These are phyloP conservation scores for Rhizophagus prolifer DNA, from an alignment of 192 early-diverging fungal species.

Conservation along the genomic window DNA sequence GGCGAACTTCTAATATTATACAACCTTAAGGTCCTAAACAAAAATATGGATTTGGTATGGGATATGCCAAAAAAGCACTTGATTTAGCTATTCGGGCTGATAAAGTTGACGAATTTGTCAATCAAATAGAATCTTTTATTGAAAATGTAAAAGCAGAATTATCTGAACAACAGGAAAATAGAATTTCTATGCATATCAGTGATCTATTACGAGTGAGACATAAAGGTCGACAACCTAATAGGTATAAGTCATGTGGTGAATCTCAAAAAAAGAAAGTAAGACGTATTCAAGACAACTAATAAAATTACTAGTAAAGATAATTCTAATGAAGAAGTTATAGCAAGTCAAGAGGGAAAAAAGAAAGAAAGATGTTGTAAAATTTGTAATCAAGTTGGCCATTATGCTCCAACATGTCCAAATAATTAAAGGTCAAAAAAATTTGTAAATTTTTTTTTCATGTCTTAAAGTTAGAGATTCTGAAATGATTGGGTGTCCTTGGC, in stretches of 20 bases:
- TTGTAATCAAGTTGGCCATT: constrained; percentile 9
- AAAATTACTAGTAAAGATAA: neutral
- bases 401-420: neutral
- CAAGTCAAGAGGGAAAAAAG: neutral
- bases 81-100: neutral
- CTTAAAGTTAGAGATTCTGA: no score
- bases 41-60: no score
- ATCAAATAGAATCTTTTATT: neutral
- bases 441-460: no score
- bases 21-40: no score
- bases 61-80: no score
- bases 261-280: neutral
- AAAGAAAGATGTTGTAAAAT: neutral
- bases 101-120: neutral
- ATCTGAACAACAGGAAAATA: neutral
- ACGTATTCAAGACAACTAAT: neutral
- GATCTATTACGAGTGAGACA: neutral
- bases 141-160: neutral
- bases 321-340: no score
- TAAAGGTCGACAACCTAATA: neutral
- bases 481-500: no score
- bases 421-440: no score
- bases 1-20: neutral
- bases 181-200: neutral
- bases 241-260: neutral